These are phyloP conservation scores for Rhizopogon vulgaris DNA, from an alignment of 768 basidiomycete genomes.

Conservation along the genomic window DNA sequence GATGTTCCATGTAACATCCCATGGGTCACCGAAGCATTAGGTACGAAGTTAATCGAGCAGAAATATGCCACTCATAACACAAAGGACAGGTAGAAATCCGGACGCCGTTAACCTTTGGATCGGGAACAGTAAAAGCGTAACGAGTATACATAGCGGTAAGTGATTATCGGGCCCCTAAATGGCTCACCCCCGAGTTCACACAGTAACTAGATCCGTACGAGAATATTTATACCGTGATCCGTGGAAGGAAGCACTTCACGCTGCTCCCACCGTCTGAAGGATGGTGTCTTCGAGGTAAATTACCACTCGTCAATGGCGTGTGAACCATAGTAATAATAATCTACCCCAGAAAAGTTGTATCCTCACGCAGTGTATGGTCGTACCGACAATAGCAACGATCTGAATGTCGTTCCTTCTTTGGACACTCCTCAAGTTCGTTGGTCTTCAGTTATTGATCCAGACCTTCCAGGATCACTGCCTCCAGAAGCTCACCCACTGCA, in stretches of 20 bases:
- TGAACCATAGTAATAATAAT: slow-evolving; percentile 8
- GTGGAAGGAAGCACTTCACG: slow-evolving; percentile 81
- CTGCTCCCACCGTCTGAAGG: slow-evolving; percentile 88
- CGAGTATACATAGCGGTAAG: slow-evolving; percentile 82
- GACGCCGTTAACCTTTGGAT: slow-evolving; percentile 96
- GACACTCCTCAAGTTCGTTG: slow-evolving; percentile 57
- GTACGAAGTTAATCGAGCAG: slow-evolving; percentile 33
- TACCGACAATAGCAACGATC: slow-evolving; percentile 10
- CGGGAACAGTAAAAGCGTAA: slow-evolving; percentile 68
- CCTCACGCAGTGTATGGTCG: slow-evolving; percentile 64
- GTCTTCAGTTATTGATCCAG: slow-evolving; percentile 70
- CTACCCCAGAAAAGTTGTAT: slow-evolving; percentile 45
- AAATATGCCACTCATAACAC: slow-evolving; percentile 1
- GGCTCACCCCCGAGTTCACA: background rate
- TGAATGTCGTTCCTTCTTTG: slow-evolving; percentile 28
- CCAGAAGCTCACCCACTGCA: slow-evolving; percentile 56
- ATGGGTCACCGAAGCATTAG: slow-evolving; percentile 76
- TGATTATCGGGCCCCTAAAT: background rate
- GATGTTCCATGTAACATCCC: slow-evolving; percentile 64
- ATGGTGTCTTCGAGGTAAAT: slow-evolving; percentile 70
- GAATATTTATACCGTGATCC: slow-evolving; percentile 85
- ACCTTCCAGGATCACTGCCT: slow-evolving; percentile 39
- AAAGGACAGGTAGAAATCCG: slow-evolving; percentile 46
- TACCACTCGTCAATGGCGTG: background rate
- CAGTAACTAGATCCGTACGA: slow-evolving; percentile 71